Evolutionary conservation across 257 asterid species (phyloP), one percentile per base, ranked within the genome.

Genomic region (Jaltomata sinuosa): DNA sequence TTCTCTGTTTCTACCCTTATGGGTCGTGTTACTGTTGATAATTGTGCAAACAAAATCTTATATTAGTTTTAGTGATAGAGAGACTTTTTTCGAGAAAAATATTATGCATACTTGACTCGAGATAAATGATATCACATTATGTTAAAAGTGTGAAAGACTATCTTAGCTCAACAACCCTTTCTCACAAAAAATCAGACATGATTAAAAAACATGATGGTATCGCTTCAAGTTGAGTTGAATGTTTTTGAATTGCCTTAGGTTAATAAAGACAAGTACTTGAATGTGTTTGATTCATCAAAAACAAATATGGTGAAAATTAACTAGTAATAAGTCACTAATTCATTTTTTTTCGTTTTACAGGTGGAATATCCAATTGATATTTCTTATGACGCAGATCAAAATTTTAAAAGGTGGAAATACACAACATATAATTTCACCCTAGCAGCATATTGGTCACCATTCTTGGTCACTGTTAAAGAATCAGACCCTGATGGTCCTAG

Each of bases 341-440:
- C 21, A 19, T 6, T 18, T 45, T 22, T 72, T 65, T 79, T 12
- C 3, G 1, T 14, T 53, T 67, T 77, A 47, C 83, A 91, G 93
- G 93, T 82, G 74, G 94, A 90, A 79, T 90, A 85, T 77, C 93
- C 94, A 0, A 53, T 89, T 19, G 91, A 90, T 34, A 90, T 72
- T 55, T 90, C 93, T 8, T 52, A 61, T 15, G 81, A 84, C n/a
- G 19, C 82, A 0, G 91, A 88, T 59, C 91, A 92, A 21, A 86
- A 89, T 52, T 92, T 90, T 87, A 88, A 69, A 67, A 89, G 89
- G 3, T 92, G 94, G 94, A 89, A 87, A 55, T 92, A 92, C 83
- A 55, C 50, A 2, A 82, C 81, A 0, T 90, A 89, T 89, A 92
- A 92, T 65, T 92, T 92, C 85, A 92, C 92, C 7, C 53, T 92